These are phyloP conservation scores for Dimargaris verticillata DNA, from an alignment of 192 early-diverging fungal species.

Conservation along the genomic window DNA sequence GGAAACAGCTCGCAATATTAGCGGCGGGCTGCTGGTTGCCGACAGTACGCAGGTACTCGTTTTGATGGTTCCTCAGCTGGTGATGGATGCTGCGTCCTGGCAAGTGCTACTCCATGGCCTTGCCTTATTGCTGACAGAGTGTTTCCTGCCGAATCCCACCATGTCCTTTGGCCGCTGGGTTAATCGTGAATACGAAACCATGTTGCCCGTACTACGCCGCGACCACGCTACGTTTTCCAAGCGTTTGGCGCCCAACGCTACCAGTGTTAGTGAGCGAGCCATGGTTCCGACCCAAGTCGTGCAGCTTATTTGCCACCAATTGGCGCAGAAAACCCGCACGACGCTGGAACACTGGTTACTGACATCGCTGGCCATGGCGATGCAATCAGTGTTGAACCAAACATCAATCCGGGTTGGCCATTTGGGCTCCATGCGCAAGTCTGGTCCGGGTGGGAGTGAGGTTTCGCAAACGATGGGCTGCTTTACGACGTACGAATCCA, in stretches of 20 bases:
- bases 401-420: not conserved
- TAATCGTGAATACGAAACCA: not conserved
- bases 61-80: slow-evolving; percentile 17
- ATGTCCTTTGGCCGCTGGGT: slow-evolving; percentile 16
- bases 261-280: too few species aligned
- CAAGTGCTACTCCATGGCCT: slow-evolving; percentile 18
- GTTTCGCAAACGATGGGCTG: slow-evolving; percentile 13
- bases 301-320: not conserved
- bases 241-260: not conserved
- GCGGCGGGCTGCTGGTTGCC: slow-evolving; percentile 9
- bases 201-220: not conserved
- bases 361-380: not conserved
- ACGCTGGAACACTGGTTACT: not conserved
- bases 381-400: not conserved
- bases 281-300: not conserved
- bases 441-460: not conserved
- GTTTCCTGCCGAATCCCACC: slow-evolving; percentile 11
- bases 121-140: slow-evolving; percentile 8
- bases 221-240: too few species aligned
- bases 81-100: slow-evolving; percentile 20
- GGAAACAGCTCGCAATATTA: not conserved
- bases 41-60: slow-evolving; percentile 10
- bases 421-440: not conserved
- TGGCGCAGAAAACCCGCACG: not conserved
- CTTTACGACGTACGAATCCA: slow-evolving; percentile 13